These are phyloP conservation scores for Mycena olivaceomarginata DNA, from an alignment of 768 basidiomycete species.

Conservation along the genomic window DNA sequence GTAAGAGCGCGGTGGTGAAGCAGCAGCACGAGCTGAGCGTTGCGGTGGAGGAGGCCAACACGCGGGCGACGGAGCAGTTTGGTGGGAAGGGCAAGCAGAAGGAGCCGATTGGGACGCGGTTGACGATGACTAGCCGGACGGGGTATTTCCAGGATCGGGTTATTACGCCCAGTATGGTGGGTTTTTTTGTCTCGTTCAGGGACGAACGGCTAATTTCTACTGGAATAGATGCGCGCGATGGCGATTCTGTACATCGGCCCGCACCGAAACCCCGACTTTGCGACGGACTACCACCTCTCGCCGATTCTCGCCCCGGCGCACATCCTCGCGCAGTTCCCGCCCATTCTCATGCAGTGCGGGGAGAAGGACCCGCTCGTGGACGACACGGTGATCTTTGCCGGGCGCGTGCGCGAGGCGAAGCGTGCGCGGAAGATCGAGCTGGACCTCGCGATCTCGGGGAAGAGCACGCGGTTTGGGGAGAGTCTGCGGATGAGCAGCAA, in stretches of 20 bases:
- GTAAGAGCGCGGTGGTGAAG: constrained; percentile 65
- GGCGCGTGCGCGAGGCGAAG: constrained; percentile 96
- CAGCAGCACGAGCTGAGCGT: constrained; percentile 72
- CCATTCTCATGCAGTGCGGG: constrained; percentile 94
- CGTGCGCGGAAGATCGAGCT: constrained; percentile 86
- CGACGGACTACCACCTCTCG: constrained; percentile 96
- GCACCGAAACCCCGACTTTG: constrained; percentile 94
- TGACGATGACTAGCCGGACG: constrained; percentile 97
- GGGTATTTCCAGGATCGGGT: constrained; percentile 96
- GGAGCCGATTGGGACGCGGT: constrained; percentile 86
- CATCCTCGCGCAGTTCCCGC: constrained; percentile 95
- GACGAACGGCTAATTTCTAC: constrained; percentile 28
- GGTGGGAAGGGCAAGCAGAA: constrained; percentile 61
- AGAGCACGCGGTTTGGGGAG: constrained; percentile 79
- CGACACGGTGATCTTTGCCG: constrained; percentile 97
- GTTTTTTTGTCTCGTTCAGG: constrained; percentile 22
- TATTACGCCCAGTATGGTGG: constrained; percentile 97
- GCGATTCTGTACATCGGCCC: constrained; percentile 98
- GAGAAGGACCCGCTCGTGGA: constrained; percentile 97
- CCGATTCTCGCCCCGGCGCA: constrained; percentile 92
- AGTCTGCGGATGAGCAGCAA: constrained; percentile 74
- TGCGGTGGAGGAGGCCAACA: constrained; percentile 71
- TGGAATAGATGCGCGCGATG: constrained; percentile 96
- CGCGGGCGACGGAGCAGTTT: constrained; percentile 62
- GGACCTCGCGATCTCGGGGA: constrained; percentile 75